Evolutionary conservation across 805 yeast genomes (phyloP), one percentile per base, ranked within the genome.

Genomic region (Ogataea kodamae): DNA sequence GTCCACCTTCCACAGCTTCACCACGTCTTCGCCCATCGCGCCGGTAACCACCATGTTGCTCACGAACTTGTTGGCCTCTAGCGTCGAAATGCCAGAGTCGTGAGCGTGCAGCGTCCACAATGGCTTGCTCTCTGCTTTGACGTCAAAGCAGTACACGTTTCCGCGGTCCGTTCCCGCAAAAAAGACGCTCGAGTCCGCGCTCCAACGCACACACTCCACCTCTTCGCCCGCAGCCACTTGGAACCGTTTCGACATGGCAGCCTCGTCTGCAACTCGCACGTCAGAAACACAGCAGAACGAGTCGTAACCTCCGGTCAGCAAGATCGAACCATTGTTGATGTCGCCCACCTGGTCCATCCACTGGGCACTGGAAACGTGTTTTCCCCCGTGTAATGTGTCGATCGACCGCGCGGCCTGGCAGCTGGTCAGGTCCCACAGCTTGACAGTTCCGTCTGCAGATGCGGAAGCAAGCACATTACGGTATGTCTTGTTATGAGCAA

Each of bases 91-190:
- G 42, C 95, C 97, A 3, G 95, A 75, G 62, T 92, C 97, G 58
- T 92, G 98, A 2, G 97, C 97, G 60, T 92, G 96, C 48, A 92
- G 68, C 3, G 95, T 86, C 98, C 98, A 92, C 19, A 90, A 51
- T 12, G 97, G 89, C 45, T 71, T 72, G 37, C 68, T 64, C 28
- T 69, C 71, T 31, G 64, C 65, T 58, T 96, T 76, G 27, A 86
- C 81, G 59, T 90, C 98, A 51, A 82, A 90, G 42, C 90, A 81
- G 65, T 86, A 86, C 16, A 92, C 76, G 51, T 78, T 78, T 57
- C 98, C 98, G 44, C 74, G 71, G 59, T 92, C 98, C 17, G 96
- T 87, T 53, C 96, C 95, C 24, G 88, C 92, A 52, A 79, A 76
- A 57, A 90, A 82, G 18, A 66, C 56, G 22, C 63, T 52, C 8